Evolutionary conservation across 257 asterid genomes (phyloP).

Genomic region (Nicotiana sylvestris): DNA sequence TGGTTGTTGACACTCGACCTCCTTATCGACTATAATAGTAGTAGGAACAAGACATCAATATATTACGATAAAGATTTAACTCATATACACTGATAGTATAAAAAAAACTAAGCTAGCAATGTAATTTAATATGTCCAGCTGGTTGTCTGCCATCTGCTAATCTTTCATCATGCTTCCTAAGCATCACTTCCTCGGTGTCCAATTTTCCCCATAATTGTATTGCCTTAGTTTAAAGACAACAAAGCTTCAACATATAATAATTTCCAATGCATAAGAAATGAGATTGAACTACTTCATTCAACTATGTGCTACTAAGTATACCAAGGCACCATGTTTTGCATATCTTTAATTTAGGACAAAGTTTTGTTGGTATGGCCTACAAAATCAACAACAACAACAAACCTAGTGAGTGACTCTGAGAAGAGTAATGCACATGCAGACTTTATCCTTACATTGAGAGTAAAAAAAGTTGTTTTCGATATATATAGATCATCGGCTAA

Average conservation of each 20-base stretch:
- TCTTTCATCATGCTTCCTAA: neutral
- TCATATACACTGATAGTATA: no score
- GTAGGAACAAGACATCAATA: neutral
- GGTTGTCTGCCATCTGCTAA: neutral
- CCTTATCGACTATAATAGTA: neutral
- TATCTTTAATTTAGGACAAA: neutral
- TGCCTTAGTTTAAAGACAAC: neutral
- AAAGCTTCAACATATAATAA: neutral
- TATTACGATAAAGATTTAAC: neutral
- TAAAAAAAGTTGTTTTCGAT: no score
- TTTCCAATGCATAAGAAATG: neutral
- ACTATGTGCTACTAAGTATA: neutral
- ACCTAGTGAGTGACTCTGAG: no score
- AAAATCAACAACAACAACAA: neutral
- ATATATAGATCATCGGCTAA: no score
- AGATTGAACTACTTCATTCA: neutral
- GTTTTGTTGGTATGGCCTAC: conserved; percentile 3
- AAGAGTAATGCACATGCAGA: no score
- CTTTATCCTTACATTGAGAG: no score
- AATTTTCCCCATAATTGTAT: neutral
- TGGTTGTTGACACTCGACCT: neutral
- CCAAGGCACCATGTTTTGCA: neutral
- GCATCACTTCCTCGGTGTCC: neutral
- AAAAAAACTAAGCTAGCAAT: no score
- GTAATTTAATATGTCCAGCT: no score